Evolutionary conservation across 208 protist genomes (phyloP), one percentile per base, ranked within the genome.

Genomic region (Herpetomonas muscarum): DNA sequence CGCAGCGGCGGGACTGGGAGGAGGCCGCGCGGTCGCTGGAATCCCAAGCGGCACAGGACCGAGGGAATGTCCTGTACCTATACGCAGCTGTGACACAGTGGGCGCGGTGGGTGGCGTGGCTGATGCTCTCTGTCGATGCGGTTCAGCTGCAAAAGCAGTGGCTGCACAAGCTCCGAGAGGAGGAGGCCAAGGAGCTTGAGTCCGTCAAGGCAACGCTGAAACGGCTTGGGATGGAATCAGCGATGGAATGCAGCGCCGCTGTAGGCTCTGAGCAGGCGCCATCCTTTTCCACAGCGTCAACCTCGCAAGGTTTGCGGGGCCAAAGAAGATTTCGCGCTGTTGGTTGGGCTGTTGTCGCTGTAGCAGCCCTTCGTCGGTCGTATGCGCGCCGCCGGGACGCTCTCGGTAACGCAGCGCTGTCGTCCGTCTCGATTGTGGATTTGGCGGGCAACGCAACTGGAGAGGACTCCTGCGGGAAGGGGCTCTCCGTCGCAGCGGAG

Each of bases 71-170:
- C 22, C 41, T 46, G 10, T 46, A 46, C 41, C 41, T 46, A 6
- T 46, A 46, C 17, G 41, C 41, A 6, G 15, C 22, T 19, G 15
- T 46, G 15, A 46, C 41, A 6, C 41, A 53, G 25, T 53, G 48
- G 28, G 9, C 48, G 22, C 48, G 48, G 6, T 53, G 48, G 48
- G 30, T 13, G 5, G 13, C 48, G 13, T 36, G 13, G 48, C 13
- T 53, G 48, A 30, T 53, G 28, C 25, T 30, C 21, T 13, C 6
- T n/a, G 13, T 7, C 9, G 48, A 36, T 53, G 24, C 9, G 25
- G 15, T 46, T 5, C 41, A 46, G 41, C 41, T 46, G 41, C 41
- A 46, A 19, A 46, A 46, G 17, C 41, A 19, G 41, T 46, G 41
- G 41, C 41, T 46, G 15, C 41, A 7, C 17, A 19, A 9, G 19